Conservation (phyloP, 1,139 yeast genomes). For the Scheffersomyces titani region DNA sequence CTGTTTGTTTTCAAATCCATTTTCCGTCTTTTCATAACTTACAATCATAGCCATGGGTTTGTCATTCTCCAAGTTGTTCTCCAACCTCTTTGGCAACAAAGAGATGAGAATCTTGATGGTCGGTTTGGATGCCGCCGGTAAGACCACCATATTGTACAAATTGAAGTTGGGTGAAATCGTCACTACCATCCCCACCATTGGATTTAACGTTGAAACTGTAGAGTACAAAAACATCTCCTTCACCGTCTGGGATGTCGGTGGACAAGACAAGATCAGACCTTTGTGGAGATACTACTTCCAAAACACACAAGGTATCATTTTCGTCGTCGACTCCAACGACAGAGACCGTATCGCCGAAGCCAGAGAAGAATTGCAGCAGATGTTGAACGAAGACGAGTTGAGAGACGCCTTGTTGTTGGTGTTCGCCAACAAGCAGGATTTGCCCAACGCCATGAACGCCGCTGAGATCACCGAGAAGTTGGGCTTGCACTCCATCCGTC, state of each 20-base stretch:
- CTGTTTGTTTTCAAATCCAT: background rate
- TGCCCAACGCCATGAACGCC: slow-evolving; percentile 90
- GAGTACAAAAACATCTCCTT: slow-evolving; percentile 93
- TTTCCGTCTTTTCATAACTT: background rate
- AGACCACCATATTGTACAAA: slow-evolving; percentile 87
- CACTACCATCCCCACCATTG: slow-evolving; percentile 91
- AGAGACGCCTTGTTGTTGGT: slow-evolving; percentile 88
- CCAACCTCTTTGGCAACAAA: slow-evolving; percentile 80
- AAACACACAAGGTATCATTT: slow-evolving; percentile 91
- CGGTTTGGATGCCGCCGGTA: slow-evolving; percentile 92
- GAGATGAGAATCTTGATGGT: slow-evolving; percentile 94
- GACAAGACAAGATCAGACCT: slow-evolving; percentile 94
- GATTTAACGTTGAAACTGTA: slow-evolving; percentile 92
- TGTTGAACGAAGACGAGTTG: slow-evolving; percentile 91
- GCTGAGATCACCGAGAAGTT: slow-evolving; percentile 85
- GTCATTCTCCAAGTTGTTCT: slow-evolving; percentile 82
- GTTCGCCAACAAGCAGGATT: slow-evolving; percentile 91
- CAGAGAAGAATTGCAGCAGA: slow-evolving; percentile 90
- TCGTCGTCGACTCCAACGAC: slow-evolving; percentile 91
- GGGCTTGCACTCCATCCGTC: slow-evolving; percentile 81
- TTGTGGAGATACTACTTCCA: slow-evolving; percentile 96
- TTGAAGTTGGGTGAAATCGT: slow-evolving; percentile 90
- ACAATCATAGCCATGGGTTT: slow-evolving; percentile 62
- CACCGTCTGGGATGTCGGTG: slow-evolving; percentile 98
- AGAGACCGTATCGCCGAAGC: slow-evolving; percentile 94